Evolutionary conservation across 306 rosid species (phyloP).

Genomic region (Spatholobus suberectus): DNA sequence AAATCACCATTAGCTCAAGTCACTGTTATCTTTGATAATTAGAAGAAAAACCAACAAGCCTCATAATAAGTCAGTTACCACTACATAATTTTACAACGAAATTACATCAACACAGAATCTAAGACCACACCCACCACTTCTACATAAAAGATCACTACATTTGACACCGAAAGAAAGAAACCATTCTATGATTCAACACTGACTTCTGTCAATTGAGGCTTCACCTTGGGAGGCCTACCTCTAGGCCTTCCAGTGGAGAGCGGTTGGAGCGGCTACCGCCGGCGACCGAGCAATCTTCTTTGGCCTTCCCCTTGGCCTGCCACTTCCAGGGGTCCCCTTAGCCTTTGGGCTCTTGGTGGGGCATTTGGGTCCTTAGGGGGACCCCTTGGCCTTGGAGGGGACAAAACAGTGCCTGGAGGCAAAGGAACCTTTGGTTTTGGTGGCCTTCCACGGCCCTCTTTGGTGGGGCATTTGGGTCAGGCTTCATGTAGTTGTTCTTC

Average conservation of each 20-base stretch:
- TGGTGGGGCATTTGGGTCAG: conserved; percentile 77
- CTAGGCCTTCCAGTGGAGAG: conserved; percentile 54
- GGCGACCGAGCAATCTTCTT: conserved; percentile 63
- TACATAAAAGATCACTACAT: background rate
- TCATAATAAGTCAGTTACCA: conserved; percentile 31
- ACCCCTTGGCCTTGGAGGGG: conserved; percentile 70
- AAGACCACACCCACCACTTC: conserved; percentile 37
- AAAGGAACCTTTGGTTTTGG: conserved; percentile 64
- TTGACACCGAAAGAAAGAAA: background rate
- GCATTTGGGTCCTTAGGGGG: conserved; percentile 83
- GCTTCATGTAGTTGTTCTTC: conserved; percentile 76
- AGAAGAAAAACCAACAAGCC: conserved; percentile 40
- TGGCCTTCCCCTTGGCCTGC: conserved; percentile 81
- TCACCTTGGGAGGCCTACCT: conserved; percentile 92
- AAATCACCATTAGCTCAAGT: conserved; percentile 38
- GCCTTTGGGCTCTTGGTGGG: conserved; percentile 57
- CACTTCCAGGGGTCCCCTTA: conserved; percentile 53
- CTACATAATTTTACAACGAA: conserved; percentile 57
- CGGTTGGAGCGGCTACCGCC: background rate
- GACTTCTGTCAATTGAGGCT: conserved; percentile 65
- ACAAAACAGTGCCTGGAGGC: conserved; percentile 18
- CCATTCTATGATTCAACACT: conserved; percentile 62
- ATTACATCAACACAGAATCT: conserved; percentile 43
- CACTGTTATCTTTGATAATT: conserved; percentile 37
- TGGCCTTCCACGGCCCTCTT: conserved; percentile 94